phyloP scores from a whole-genome alignment of 179 eudicot species.

The Corrigiola litoralis region DNA sequence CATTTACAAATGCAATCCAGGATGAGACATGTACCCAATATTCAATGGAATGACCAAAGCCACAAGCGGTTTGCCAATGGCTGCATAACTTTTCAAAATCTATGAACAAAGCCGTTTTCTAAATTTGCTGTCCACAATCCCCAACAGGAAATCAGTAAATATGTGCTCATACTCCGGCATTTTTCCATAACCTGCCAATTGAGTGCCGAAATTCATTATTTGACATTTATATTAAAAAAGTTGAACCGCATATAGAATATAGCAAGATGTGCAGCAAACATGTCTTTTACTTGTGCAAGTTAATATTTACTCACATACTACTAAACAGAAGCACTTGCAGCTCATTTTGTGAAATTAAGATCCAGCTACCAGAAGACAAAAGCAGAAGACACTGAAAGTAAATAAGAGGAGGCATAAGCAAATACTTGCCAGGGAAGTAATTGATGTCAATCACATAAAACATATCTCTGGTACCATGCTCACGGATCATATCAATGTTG shows the following conservation, averaged over 20 bases:
- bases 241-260: background rate
- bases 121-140: conserved; percentile 27
- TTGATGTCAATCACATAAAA: conserved; percentile 63
- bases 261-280: background rate
- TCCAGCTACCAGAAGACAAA: no score
- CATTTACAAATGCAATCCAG: conserved; percentile 14
- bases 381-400: background rate
- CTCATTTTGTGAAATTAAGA: background rate
- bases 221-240: no score
- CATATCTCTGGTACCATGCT: conserved; percentile 49
- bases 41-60: conserved; percentile 9
- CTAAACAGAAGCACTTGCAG: background rate
- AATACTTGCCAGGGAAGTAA: conserved; percentile 56
- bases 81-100: background rate
- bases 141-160: conserved; percentile 50
- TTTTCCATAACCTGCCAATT: conserved; percentile 51
- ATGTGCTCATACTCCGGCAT: conserved; percentile 59
- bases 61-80: conserved; percentile 6
- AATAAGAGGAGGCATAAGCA: background rate
- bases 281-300: background rate
- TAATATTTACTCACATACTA: background rate
- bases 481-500: conserved; percentile 59
- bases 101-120: conserved; percentile 27
- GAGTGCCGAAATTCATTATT: background rate
- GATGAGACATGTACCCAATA: conserved; percentile 5